Evolutionary conservation across 2,329 filamentous ascomycete species (phyloP), one percentile per base, ranked within the genome.

Genomic region (Sarocladium strictum): DNA sequence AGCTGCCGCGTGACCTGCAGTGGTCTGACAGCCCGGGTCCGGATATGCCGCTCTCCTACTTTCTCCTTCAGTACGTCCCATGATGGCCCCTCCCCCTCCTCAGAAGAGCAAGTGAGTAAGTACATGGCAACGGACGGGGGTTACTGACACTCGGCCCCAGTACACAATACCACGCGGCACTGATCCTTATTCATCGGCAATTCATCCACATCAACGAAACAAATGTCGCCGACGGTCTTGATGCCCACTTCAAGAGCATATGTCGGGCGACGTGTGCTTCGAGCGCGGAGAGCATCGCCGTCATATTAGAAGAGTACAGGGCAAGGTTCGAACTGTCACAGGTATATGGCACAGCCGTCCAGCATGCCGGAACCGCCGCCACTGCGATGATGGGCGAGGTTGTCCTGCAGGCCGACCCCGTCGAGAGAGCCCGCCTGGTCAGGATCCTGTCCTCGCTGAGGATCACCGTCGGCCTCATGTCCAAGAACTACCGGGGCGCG

Each of bases 321-420:
- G 19, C 37, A 15, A 53, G 55, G 57, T 53, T 55, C 45, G 55
- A 57, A n/a, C 23, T 53, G 14, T 38, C 53, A 2, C 53, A 57
- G 27, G 55, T 50, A 2, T 57, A 35, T 33, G 55, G 55, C 47
- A 57, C 55, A n/a, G 55, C 53, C 19, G 53, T 57, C 2, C 53
- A 55, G 32, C 55, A 57, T 33, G 55, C 55, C 10, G 55, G 55
- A 15, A 55, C 53, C 2, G 55, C 55, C 7, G 55, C 53, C 12
- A 55, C 55, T 11, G 47, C 55, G 10, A 21, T 57, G 29, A 58
- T 58, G 56, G 56, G 49, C 49, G 56, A 58, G 41, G 35, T 54
- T 32, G 37, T 56, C 4, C 33, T 58, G n/a, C 54, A 56, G 45
- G 10, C 49, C 6, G 49, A 58, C n/a, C 32, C 32, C 10, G n/a